Conservation (phyloP, 2,329 filamentous ascomycete genomes). For the Ramularia endophylla region DNA sequence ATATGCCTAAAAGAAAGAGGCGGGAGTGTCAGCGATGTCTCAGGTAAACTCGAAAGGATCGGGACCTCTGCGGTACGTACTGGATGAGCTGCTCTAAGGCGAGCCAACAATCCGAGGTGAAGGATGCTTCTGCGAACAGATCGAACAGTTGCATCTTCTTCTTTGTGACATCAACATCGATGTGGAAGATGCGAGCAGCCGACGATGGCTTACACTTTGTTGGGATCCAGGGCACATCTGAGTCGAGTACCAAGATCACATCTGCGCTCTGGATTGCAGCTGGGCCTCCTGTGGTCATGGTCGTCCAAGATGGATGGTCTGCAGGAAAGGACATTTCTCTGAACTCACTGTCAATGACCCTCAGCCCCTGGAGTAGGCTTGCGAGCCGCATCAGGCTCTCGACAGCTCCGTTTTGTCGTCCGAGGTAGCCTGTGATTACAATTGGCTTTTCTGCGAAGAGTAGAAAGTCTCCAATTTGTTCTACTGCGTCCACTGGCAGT, state of each 20-base stretch:
- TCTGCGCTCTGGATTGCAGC: conserved; percentile 67
- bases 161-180: conserved; percentile 60
- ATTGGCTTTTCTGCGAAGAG: conserved; percentile 57
- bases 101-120: conserved; percentile 41
- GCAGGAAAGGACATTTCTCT: conserved; percentile 73
- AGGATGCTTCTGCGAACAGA: conserved; percentile 43
- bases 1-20: too few species aligned
- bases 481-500: conserved; percentile 38
- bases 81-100: conserved; percentile 64
- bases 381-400: conserved; percentile 57
- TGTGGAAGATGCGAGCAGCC: conserved; percentile 52
- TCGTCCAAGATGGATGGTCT: conserved; percentile 49
- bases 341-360: conserved; percentile 65
- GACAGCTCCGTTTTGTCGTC: conserved; percentile 58
- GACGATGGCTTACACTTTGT: conserved; percentile 56
- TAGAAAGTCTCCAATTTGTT: conserved; percentile 55
- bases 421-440: conserved; percentile 61
- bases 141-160: conserved; percentile 50
- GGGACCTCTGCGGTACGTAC: too few species aligned
- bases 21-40: too few species aligned
- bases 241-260: conserved; percentile 73
- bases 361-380: conserved; percentile 56
- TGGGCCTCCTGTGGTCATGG: conserved; percentile 64
- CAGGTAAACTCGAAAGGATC: too few species aligned
- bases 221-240: conserved; percentile 83